These are phyloP conservation scores for Paramecium caudatum DNA, from an alignment of 73 alveolate genomes.

Conservation along the genomic window DNA sequence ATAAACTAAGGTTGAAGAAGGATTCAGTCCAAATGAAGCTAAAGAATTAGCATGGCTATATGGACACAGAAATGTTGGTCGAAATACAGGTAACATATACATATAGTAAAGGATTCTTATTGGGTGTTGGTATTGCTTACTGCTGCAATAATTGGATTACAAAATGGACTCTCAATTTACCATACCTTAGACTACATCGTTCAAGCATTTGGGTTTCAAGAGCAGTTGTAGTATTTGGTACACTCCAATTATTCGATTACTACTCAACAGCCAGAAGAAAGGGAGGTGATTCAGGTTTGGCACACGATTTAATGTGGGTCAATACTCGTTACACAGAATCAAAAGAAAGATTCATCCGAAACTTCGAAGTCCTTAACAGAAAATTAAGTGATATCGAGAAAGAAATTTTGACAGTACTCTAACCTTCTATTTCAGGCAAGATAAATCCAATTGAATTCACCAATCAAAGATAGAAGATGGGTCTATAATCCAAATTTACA, in stretches of 20 bases:
- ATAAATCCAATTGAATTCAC: slow-evolving; percentile 31
- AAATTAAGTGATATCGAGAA: slow-evolving; percentile 21
- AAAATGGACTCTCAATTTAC: not conserved
- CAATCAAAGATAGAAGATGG: slow-evolving; percentile 71
- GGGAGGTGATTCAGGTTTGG: slow-evolving; percentile 64
- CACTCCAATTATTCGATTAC: slow-evolving; percentile 20
- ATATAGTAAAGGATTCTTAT: slow-evolving; percentile 8
- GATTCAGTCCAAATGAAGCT: slow-evolving; percentile 56
- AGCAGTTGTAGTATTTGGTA: slow-evolving; percentile 2
- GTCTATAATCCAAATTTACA: slow-evolving; percentile 73
- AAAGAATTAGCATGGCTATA: slow-evolving; percentile 37
- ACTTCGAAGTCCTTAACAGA: slow-evolving; percentile 56
- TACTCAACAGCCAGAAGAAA: slow-evolving; percentile 64
- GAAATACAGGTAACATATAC: slow-evolving; percentile 24
- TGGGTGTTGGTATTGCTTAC: slow-evolving; percentile 34
- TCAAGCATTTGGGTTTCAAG: slow-evolving; percentile 51
- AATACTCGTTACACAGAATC: slow-evolving; percentile 58
- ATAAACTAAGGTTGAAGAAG: slow-evolving; percentile 7
- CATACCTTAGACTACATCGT: not conserved
- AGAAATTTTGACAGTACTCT: slow-evolving; percentile 50
- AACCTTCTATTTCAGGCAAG: not conserved
- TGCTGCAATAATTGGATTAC: slow-evolving; percentile 52
- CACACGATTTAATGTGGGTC: slow-evolving; percentile 44
- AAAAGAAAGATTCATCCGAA: slow-evolving; percentile 53
- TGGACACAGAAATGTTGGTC: slow-evolving; percentile 59